A percentile compares a stretch with the other conserved stretches of the same genome.
Evolutionary conservation across 2,329 filamentous ascomycete genomes (phyloP).

Genomic region (Aureobasidium sp.): DNA sequence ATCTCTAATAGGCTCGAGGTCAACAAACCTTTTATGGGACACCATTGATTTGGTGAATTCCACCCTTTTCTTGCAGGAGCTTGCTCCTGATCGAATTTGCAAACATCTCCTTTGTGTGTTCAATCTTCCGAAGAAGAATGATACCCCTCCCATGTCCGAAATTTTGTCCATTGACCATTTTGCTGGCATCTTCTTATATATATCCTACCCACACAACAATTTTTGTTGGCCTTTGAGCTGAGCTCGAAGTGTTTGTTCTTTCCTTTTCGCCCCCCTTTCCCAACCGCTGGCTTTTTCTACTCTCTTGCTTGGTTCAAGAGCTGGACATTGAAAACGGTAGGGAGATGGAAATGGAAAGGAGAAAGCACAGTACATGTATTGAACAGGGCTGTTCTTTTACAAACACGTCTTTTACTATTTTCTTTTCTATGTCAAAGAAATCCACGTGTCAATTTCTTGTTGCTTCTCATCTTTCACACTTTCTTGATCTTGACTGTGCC

Average conservation of each 20-base stretch:
- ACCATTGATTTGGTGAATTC: background rate
- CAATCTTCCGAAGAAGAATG: slow-evolving; percentile 8
- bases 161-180: background rate
- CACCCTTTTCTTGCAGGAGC: background rate
- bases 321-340: background rate
- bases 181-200: slow-evolving; percentile 5
- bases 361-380: background rate
- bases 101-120: slow-evolving; percentile 13
- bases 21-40: slow-evolving; percentile 2
- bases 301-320: slow-evolving; percentile 11
- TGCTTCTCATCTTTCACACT: background rate
- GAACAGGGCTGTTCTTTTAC: slow-evolving; percentile 9
- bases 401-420: background rate
- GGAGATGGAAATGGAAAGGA: background rate
- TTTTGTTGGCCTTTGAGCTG: slow-evolving; percentile 14
- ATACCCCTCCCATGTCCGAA: background rate
- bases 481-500: background rate
- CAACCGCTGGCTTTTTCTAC: background rate
- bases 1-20: slow-evolving; percentile 15
- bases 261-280: background rate
- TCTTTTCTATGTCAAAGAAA: background rate
- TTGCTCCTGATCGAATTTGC: background rate
- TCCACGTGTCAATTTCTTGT: background rate
- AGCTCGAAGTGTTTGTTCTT: background rate
- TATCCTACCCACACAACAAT: background rate